Evolutionary conservation across 2,329 filamentous ascomycete species (phyloP), one percentile per base, ranked within the genome.

Genomic region (Botrytis medusae): DNA sequence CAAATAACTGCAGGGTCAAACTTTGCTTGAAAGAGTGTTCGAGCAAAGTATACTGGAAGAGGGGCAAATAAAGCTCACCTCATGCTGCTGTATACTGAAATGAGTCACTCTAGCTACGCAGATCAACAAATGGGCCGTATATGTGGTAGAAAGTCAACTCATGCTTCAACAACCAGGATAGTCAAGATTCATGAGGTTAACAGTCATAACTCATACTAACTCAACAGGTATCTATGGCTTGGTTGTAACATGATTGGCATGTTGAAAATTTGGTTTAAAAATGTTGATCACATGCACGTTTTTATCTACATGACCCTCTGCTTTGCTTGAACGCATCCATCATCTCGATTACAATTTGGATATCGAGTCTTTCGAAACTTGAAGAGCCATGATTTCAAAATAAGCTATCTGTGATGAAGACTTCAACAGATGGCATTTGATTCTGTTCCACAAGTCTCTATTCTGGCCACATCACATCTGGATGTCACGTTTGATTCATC

Each of bases 401-500:
- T 25, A 32, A 14, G 20, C 12, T 18, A 42, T 16, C 16, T 42
- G n/a, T 32, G 29, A 32, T 48, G 34, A 59, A 1, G 10, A 37
- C 20, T 69, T 32, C 48, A 69, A 42, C 12, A 69, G 16, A 40
- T 29, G 48, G 12, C 18, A 42, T 57, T 25, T 57, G 44, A 44
- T 60, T 68, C 3, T 32, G 6, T 34, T 63, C 54, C 20, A 22
- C 32, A 51, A 20, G 25, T 54, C 10, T 61, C 48, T 29, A 5
- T 6, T 32, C 54, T 68, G 48, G 18, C 18, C n/a, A 44, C 25
- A 57, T 25, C 37, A 69, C 32, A 20, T 32, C 40, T 16, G 12
- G 29, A 20, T 46, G 54, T 51, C 32, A 32, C n/a, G 37, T 10
- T 40, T 1, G 25, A n/a, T 8, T 69, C 76, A 81, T 12, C 77